Conservation (phyloP, 1,284 basidiomycete species). For the Cryptococcus sp. region DNA sequence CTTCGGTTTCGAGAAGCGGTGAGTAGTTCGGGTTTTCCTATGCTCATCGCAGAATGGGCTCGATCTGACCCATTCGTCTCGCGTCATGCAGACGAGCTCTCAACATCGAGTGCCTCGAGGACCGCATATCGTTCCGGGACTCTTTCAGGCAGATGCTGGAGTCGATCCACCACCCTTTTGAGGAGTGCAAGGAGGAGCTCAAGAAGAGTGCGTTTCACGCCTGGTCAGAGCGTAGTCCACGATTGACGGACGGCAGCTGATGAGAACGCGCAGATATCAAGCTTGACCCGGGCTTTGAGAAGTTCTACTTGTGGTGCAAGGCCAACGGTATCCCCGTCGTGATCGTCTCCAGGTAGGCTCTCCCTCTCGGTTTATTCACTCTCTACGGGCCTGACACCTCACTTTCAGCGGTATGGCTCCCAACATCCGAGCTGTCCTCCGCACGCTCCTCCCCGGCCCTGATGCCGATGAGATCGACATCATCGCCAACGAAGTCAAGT, state of each 20-base stretch:
- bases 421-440: conserved; percentile 75
- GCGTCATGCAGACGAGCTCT: conserved; percentile 54
- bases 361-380: background rate
- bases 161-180: conserved; percentile 67
- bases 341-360: conserved; percentile 79
- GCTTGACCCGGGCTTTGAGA: conserved; percentile 81
- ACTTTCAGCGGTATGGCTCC: conserved; percentile 80
- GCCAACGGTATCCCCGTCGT: conserved; percentile 74
- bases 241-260: background rate
- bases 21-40: conserved; percentile 6
- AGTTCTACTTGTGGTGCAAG: conserved; percentile 79
- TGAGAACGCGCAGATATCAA: conserved; percentile 61
- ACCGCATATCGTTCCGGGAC: conserved; percentile 69
- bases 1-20: conserved; percentile 26
- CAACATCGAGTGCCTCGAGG: conserved; percentile 68
- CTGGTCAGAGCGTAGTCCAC: background rate
- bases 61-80: background rate
- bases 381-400: conserved; percentile 1
- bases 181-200: conserved; percentile 70
- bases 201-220: conserved; percentile 56
- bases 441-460: conserved; percentile 69
- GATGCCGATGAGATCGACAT: conserved; percentile 75
- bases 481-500: conserved; percentile 78
- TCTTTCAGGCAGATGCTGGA: conserved; percentile 74
- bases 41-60: too few relatives aligned